Evolutionary conservation across 2,329 filamentous ascomycete species (phyloP), one percentile per base, ranked within the genome.

Genomic region (Calonectria montana): DNA sequence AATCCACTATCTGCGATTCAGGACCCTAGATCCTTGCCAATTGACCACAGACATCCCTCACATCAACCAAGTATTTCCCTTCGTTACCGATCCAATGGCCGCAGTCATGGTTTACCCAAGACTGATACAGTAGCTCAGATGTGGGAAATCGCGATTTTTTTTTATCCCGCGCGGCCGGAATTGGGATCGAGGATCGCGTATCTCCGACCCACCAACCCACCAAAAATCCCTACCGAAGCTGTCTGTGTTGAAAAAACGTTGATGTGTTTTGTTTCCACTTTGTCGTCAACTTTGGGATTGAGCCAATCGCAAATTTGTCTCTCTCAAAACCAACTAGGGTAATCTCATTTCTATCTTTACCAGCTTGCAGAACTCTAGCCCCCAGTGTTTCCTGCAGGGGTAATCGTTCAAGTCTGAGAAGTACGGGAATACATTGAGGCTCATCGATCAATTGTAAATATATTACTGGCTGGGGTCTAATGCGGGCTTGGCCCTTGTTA

Each of bases 21-120:
- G n/a, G 43, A 66, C 25, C 69, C 63, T 41, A 8, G 69, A 71
- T 67, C 64, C 64, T 59, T 31, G 53, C 53, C 31, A 39, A 27
- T 25, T 39, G 55, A 47, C 61, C 37, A 41, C 63, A 47, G 53
- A 45, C 43, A 43, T 39, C 65, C 65, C 65, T 55, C 35, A n/a
- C 57, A 63, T 63, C 65, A 62, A 39, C 25, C 31, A 61, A 48
- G 45, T 29, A 63, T 59, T 59, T 59, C 25, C 47, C 45, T 67
- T 57, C 57, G 67, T 59, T 64, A 43, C 64, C 69, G 55, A 63
- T 39, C 50, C 31, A 29, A 57, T 41, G 55, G 68, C 27, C 50
- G 53, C 62, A 43, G 43, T 18, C 9, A 53, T 27, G 35, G 18
- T 45, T 35, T 12, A 63, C 55, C 27, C 45, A 55, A 39, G 37